Evolutionary conservation across 257 asterid genomes (phyloP).

Genomic region (Osmanthus fragrans): DNA sequence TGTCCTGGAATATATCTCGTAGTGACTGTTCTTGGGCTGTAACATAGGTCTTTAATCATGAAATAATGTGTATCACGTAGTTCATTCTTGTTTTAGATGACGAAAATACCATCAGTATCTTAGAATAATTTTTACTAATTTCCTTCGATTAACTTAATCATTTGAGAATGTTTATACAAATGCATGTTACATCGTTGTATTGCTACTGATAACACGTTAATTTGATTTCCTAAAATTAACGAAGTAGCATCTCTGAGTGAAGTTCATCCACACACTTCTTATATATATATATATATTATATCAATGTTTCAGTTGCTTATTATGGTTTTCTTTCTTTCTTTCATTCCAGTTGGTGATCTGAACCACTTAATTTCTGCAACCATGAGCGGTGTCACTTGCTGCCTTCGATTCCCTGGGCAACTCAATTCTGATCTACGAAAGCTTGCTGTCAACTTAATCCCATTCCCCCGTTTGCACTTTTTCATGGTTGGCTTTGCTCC

Average conservation of each 20-base stretch:
- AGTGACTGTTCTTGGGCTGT: too few relatives aligned
- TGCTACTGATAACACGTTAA: background rate
- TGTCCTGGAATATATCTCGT: background rate
- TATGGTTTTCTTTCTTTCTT: background rate
- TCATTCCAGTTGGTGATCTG: conserved; percentile 11
- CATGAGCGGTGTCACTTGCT: conserved; percentile 7
- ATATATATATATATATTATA: too few relatives aligned
- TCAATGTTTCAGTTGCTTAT: background rate
- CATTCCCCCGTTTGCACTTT: conserved; percentile 17
- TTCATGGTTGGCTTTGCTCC: conserved; percentile 11
- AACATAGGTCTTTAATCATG: background rate
- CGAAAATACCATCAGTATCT: background rate
- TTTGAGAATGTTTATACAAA: background rate
- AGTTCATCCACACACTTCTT: background rate
- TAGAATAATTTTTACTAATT: too few relatives aligned
- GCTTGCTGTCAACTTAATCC: conserved; percentile 15
- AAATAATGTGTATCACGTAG: background rate
- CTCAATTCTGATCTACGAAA: conserved; percentile 17
- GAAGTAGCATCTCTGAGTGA: background rate
- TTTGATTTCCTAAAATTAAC: background rate
- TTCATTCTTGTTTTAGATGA: background rate
- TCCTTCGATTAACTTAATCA: too few relatives aligned
- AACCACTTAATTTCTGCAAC: conserved; percentile 14
- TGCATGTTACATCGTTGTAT: background rate
- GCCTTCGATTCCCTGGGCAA: conserved; percentile 5